Conservation (phyloP, 1,139 yeast genomes). For the Hanseniaspora uvarum region DNA sequence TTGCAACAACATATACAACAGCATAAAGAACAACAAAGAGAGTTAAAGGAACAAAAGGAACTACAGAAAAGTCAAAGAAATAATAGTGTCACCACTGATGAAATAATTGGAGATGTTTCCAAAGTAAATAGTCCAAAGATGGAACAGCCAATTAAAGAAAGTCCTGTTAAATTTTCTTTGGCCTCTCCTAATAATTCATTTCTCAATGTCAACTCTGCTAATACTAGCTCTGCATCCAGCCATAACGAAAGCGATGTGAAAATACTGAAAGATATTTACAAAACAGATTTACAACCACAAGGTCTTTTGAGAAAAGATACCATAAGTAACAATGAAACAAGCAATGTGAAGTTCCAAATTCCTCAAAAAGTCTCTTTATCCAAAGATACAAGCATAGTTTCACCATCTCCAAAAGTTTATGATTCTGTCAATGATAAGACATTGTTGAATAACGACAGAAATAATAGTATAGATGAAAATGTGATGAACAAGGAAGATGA, state of each 20-base stretch:
- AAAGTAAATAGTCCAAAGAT: neutral
- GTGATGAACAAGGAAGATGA: neutral
- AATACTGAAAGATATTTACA: neutral
- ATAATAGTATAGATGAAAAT: neutral
- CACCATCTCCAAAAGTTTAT: neutral
- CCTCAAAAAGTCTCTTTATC: slow-evolving; percentile 23
- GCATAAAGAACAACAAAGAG: slow-evolving; percentile 15
- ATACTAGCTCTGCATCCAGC: neutral
- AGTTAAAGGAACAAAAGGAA: slow-evolving; percentile 16
- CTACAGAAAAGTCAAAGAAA: slow-evolving; percentile 8
- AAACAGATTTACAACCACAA: neutral
- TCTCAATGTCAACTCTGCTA: neutral
- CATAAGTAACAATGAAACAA: neutral
- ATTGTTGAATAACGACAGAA: neutral
- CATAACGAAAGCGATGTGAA: neutral
- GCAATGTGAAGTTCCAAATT: neutral
- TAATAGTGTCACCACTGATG: neutral
- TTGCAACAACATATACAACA: slow-evolving; percentile 18
- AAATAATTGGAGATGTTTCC: neutral
- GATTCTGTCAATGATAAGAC: neutral
- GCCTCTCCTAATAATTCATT: slow-evolving; percentile 5
- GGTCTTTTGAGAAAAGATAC: slow-evolving; percentile 4
- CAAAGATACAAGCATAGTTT: neutral
- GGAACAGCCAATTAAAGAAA: neutral
- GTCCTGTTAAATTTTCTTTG: slow-evolving; percentile 2